Conservation (phyloP, 768 basidiomycete species). For the Chalciporus sphaerocephalus region DNA sequence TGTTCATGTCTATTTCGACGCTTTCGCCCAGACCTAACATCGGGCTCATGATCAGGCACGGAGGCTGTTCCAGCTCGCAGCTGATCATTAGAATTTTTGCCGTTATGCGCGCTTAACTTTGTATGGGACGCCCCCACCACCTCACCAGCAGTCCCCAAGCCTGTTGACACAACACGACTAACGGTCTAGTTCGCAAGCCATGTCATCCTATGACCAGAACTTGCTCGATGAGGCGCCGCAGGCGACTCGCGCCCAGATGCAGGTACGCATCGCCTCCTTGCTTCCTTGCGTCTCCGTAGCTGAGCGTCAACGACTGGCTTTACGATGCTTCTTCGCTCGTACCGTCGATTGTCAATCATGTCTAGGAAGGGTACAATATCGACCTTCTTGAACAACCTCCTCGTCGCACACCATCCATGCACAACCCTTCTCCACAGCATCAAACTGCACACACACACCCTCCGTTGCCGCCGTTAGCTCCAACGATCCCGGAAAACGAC, state of each 20-base stretch:
- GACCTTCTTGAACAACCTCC: slow-evolving; percentile 36
- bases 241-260: slow-evolving; percentile 41
- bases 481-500: slow-evolving; percentile 6
- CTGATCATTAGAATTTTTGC: background rate
- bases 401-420: slow-evolving; percentile 22
- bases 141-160: background rate
- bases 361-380: slow-evolving; percentile 53
- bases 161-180: background rate
- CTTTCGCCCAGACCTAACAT: background rate
- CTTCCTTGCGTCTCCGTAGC: background rate
- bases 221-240: slow-evolving; percentile 38
- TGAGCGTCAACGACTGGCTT: background rate
- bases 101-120: slow-evolving; percentile 20
- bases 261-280: slow-evolving; percentile 31
- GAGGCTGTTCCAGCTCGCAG: slow-evolving; percentile 22
- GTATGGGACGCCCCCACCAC: slow-evolving; percentile 3
- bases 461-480: slow-evolving; percentile 11
- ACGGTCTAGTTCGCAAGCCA: slow-evolving; percentile 3
- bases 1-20: background rate
- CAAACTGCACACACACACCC: slow-evolving; percentile 15
- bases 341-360: background rate
- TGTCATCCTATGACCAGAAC: slow-evolving; percentile 38
- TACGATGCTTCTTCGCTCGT: background rate
- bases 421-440: slow-evolving; percentile 9
- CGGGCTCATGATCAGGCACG: slow-evolving; percentile 17